Base-by-base conservation (phyloP, 2,329 filamentous ascomycete genomes). In the Ustulina deusta region DNA sequence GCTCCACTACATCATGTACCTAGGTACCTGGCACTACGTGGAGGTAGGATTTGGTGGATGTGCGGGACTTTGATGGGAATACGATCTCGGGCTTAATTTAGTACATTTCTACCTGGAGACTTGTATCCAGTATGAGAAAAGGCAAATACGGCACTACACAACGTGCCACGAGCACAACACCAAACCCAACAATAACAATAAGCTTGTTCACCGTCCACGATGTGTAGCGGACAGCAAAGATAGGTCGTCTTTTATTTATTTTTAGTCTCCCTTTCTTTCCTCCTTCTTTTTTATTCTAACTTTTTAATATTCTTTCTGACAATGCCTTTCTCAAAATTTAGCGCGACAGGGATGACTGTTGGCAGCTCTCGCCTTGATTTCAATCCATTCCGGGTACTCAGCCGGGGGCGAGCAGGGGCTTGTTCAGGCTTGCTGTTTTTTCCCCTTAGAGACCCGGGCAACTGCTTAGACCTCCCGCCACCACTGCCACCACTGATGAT, bases 381-480 rank as follows among this genome's bases (percentile, higher is more conserved):
- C 25, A 7, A 11, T 38, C 15, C 11, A 38, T 38, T 38, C 15
- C n/a, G n/a, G n/a, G n/a, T n/a, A n/a, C 15, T 42, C 15, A 42
- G 38, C 38, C 38, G 6, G 38, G 38, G 38, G 38, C 17, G 17
- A 10, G 22, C 20, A 48, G 22, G 44, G 38, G 38, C 2, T 13
- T 42, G 38, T 42, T 15, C 38, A 42, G 44, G 22, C 22, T 27
- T 48, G 22, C 10, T 48, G 7, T 11, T 25, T 27, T 13, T 25
- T 27, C 22, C 22, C 44, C 11, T 15, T 15, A 15, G n/a, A n/a
- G n/a, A n/a, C n/a, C n/a, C n/a, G n/a, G 29, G 6, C 44, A 22
- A n/a, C n/a, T 46, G 44, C 38, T 42, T 17, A 38, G 38, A 27
- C 48, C 65, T 65, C 66, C 66, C 56, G 66, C 66, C 65, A 63